phyloP scores from a whole-genome alignment of 129 eudicot genomes.

The Silybum marianum region DNA sequence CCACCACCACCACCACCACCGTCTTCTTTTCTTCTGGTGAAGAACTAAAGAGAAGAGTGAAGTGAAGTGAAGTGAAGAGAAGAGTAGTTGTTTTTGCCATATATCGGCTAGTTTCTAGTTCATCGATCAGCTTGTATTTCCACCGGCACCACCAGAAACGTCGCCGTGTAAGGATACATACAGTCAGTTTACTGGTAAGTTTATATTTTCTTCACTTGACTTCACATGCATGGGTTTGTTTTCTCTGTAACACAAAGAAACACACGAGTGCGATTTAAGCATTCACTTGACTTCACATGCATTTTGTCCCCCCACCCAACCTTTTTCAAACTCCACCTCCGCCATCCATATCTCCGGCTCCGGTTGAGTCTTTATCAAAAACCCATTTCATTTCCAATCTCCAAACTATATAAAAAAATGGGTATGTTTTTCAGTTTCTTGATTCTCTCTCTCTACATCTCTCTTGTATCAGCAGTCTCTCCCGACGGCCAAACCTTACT shows the following conservation, averaged over 20 bases:
- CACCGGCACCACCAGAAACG: conserved; percentile 26
- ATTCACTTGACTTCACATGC: conserved; percentile 63
- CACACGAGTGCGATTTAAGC: conserved; percentile 65
- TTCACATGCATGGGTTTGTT: conserved; percentile 64
- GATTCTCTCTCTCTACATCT: background rate
- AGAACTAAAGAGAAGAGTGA: background rate
- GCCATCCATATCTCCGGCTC: conserved; percentile 18
- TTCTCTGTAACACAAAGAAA: conserved; percentile 22
- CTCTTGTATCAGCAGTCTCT: conserved; percentile 38
- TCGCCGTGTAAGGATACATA: conserved; percentile 45
- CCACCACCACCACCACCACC: conserved; percentile 17
- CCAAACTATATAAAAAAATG: conserved; percentile 18
- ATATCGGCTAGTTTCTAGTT: background rate
- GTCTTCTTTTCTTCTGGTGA: conserved; percentile 13
- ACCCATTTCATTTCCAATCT: background rate
- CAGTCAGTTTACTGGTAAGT: too few relatives aligned
- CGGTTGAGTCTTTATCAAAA: background rate
- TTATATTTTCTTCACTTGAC: too few relatives aligned
- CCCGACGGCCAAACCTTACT: conserved; percentile 79
- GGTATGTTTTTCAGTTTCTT: conserved; percentile 41
- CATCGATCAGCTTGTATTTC: conserved; percentile 1
- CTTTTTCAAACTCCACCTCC: conserved; percentile 44
- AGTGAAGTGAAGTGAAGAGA: background rate
- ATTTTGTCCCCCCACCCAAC: conserved; percentile 47
- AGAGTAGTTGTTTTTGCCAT: background rate